Evolutionary conservation across 2,329 filamentous ascomycete species (phyloP).

Genomic region (Alternaria sp.): DNA sequence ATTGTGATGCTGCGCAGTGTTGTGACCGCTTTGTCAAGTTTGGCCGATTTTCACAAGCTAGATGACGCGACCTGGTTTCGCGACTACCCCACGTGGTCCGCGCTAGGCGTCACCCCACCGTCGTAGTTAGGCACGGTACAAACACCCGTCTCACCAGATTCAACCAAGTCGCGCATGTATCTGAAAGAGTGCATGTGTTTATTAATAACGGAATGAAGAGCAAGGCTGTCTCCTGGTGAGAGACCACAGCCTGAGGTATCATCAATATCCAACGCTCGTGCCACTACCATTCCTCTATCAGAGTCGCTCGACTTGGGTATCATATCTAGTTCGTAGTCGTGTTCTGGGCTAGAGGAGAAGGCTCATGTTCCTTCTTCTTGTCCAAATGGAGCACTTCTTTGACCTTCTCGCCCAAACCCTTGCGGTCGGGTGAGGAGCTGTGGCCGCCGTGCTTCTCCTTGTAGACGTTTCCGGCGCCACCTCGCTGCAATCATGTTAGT

Average conservation of each 20-base stretch:
- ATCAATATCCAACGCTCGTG: slow-evolving; percentile 16
- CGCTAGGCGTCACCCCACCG: slow-evolving; percentile 20
- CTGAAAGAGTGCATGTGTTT: slow-evolving; percentile 15
- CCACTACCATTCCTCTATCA: slow-evolving; percentile 19
- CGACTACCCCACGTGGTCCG: slow-evolving; percentile 25
- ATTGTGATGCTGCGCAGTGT: slow-evolving; percentile 21
- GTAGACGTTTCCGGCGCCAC: slow-evolving; percentile 58
- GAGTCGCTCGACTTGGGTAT: slow-evolving; percentile 28
- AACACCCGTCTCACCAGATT: neutral
- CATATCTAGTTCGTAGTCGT: slow-evolving; percentile 32
- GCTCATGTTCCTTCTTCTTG: slow-evolving; percentile 47
- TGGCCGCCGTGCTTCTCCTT: slow-evolving; percentile 60
- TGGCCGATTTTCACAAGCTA: slow-evolving; percentile 18
- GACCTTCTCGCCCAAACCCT: slow-evolving; percentile 55
- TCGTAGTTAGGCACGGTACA: slow-evolving; percentile 17
- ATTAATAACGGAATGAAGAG: slow-evolving; percentile 8
- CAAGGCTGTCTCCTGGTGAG: slow-evolving; percentile 13
- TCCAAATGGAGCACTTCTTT: slow-evolving; percentile 53
- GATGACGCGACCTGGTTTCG: slow-evolving; percentile 31
- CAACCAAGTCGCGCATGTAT: neutral
- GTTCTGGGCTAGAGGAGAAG: slow-evolving; percentile 38
- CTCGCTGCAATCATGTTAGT: slow-evolving; percentile 46
- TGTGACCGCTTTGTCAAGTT: slow-evolving; percentile 2
- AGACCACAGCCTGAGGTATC: slow-evolving; percentile 22
- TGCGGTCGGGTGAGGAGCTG: slow-evolving; percentile 46